Base-by-base conservation (phyloP, 2,329 filamentous ascomycete genomes). In the Sporothrix sp. region DNA sequence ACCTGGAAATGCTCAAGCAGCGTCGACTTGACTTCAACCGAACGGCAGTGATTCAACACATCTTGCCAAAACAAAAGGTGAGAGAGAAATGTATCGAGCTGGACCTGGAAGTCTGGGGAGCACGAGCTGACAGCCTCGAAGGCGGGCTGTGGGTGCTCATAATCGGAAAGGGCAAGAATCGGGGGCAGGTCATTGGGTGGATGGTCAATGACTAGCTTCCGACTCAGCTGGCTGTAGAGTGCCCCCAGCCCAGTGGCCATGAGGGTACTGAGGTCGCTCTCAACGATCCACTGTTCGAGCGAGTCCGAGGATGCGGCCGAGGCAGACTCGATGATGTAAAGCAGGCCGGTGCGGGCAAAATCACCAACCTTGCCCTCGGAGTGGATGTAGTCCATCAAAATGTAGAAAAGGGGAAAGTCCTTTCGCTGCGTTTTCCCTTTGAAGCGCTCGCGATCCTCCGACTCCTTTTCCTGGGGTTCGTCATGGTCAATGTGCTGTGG, bases 21-120 rank as follows among this genome's bases (percentile, higher is more conserved):
- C 1, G 90, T 96, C 58, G 87, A 87, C 64, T 91, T 93, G 58
- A 98, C 88, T 63, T 97, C 91, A 1, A 82, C 74, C 3, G 91
- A 97, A 60, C 83, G 82, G 69, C 93, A 98, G 66, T 97, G 91
- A 64, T 97, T 93, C 54, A 98, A 72, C 30, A 96, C 90, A 65
- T 98, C 93, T 68, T 98, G 93, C 93, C 93, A 98, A 63, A 98
- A 98, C 6, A 94, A 73, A 44, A 98, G 75, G 63, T 97, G 94
- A 1, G 93, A 95, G 37, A 98, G 74, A 61, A 98, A 98, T 0
- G 90, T 95, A 50, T 91, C 83, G 61, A 97, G 79, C 60, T 96
- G 87, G n/a, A 81, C 78, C 60, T 87, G 85, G 56, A 94, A 89
- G 53, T 88, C 81, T 1, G 77, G 71, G 3, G 84, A 82, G 63